Evolutionary conservation across 2,329 filamentous ascomycete species (phyloP).

Genomic region (Trichoderma atroviride): DNA sequence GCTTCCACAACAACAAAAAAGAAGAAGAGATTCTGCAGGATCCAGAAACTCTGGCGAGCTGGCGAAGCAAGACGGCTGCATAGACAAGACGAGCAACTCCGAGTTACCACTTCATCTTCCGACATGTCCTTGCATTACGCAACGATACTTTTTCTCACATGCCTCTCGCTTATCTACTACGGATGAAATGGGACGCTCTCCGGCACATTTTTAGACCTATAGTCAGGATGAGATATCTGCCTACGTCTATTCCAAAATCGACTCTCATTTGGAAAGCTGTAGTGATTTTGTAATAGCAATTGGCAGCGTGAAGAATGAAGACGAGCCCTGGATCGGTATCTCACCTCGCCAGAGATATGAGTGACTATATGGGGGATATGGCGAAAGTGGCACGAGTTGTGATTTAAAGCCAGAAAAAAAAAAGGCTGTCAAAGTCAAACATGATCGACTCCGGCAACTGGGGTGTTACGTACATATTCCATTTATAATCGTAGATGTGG

Average conservation of each 20-base stretch:
- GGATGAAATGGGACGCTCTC: background rate
- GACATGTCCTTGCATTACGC: background rate
- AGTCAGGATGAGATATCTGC: background rate
- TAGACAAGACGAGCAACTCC: slow-evolving; percentile 28
- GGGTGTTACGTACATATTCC: background rate
- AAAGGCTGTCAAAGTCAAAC: background rate
- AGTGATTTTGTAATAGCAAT: background rate
- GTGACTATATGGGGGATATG: background rate
- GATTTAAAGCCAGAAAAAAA: background rate
- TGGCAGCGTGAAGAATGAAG: background rate
- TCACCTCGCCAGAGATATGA: background rate
- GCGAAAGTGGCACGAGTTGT: background rate
- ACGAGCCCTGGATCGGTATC: background rate
- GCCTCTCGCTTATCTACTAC: background rate
- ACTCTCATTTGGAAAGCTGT: background rate
- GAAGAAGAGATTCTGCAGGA: background rate
- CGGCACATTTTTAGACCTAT: background rate
- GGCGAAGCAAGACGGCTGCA: slow-evolving; percentile 19
- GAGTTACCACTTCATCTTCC: background rate
- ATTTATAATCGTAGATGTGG: background rate
- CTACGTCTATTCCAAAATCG: background rate
- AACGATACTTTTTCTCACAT: background rate
- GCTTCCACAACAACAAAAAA: background rate
- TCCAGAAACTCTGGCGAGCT: slow-evolving; percentile 15
- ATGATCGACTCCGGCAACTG: background rate